Evolutionary conservation across 768 basidiomycete species (phyloP).

Genomic region (Tulasnella sp.): DNA sequence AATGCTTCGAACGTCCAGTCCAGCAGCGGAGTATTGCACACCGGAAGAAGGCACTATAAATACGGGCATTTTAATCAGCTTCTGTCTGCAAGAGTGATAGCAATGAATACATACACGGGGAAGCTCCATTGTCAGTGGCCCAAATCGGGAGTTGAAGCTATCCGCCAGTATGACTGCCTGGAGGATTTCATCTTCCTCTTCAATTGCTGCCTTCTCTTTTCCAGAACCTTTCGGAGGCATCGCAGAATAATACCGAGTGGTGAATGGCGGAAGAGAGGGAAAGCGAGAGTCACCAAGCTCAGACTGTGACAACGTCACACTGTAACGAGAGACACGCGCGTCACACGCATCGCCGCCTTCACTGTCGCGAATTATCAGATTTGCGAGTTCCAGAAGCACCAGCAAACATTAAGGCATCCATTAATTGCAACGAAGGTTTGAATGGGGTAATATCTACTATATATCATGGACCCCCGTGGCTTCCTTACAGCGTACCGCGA

Average conservation of each 20-base stretch:
- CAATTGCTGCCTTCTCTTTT: constrained; percentile 58
- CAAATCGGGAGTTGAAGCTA: constrained; percentile 89
- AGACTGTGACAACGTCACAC: neutral
- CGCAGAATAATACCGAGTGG: neutral
- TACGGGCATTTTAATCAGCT: neutral
- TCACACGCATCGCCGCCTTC: neutral
- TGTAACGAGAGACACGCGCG: neutral
- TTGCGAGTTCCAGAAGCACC: neutral
- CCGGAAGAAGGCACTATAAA: constrained; percentile 75
- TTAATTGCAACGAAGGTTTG: neutral
- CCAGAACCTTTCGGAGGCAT: constrained; percentile 62
- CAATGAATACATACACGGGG: constrained; percentile 59
- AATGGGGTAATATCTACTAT: neutral
- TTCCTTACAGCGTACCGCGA: constrained; percentile 36
- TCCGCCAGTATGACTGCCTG: constrained; percentile 96
- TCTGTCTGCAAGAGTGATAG: neutral
- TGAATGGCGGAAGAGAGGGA: neutral
- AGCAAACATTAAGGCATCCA: neutral
- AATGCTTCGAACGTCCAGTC: constrained; percentile 97
- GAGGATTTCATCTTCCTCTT: constrained; percentile 71
- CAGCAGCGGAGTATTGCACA: constrained; percentile 87
- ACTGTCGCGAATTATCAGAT: no score
- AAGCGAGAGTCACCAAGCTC: constrained; percentile 7
- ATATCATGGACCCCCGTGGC: neutral
- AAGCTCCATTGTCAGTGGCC: constrained; percentile 78